Evolutionary conservation across 2,329 filamentous ascomycete species (phyloP).

Genomic region (Venturia oleaginea): DNA sequence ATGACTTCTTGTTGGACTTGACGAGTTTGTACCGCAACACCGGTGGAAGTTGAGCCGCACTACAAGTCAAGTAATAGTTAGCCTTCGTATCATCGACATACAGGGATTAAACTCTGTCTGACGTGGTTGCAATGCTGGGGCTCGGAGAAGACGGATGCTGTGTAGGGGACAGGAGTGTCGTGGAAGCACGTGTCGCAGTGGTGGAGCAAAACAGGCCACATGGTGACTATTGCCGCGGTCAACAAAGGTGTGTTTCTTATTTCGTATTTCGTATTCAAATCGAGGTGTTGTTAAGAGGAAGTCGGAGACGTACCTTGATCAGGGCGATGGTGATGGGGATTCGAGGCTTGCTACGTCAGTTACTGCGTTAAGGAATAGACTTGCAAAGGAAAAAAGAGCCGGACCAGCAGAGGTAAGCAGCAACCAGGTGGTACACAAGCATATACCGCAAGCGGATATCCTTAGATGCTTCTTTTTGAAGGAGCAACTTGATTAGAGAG

Average conservation of each 20-base stretch:
- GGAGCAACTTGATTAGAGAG: neutral
- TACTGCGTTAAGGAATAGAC: conserved; percentile 25
- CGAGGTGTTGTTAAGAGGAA: too few species aligned
- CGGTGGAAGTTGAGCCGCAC: conserved; percentile 34
- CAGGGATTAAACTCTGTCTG: conserved; percentile 22
- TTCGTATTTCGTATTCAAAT: too few species aligned
- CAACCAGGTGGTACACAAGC: neutral
- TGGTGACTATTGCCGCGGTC: conserved; percentile 14
- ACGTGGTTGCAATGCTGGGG: conserved; percentile 38
- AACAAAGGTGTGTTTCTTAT: neutral
- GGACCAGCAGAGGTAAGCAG: conserved; percentile 3
- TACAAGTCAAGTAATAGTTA: conserved; percentile 29
- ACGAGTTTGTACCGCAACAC: conserved; percentile 33
- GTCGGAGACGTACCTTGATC: neutral
- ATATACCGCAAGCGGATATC: neutral
- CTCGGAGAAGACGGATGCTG: conserved; percentile 34
- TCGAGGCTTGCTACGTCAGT: conserved; percentile 23
- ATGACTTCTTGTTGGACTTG: conserved; percentile 41
- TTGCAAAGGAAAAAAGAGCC: conserved; percentile 15
- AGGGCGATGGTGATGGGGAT: neutral
- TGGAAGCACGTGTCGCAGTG: conserved; percentile 29
- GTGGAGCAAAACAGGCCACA: conserved; percentile 31
- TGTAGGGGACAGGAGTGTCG: conserved; percentile 32
- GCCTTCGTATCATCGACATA: conserved; percentile 16
- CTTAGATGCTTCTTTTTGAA: neutral